phyloP scores from a whole-genome alignment of 768 basidiomycete species.

The Kwoniella europaea region DNA sequence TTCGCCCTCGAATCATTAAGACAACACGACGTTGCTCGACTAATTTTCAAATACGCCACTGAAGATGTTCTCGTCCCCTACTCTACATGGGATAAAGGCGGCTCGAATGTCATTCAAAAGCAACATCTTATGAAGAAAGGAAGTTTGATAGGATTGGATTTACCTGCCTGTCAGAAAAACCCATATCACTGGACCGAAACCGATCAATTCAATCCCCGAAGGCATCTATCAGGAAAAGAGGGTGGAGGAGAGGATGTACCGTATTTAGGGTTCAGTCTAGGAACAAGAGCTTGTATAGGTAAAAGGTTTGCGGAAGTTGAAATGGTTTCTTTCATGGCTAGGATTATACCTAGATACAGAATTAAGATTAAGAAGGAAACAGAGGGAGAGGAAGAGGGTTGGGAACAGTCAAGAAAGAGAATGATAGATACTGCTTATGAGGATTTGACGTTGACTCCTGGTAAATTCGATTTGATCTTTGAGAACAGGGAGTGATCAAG shows the following conservation, averaged over 20 bases:
- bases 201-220: slow-evolving; percentile 3
- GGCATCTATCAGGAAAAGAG: slow-evolving; percentile 1
- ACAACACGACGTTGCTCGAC: slow-evolving; percentile 33
- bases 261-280: slow-evolving; percentile 29
- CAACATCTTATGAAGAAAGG: slow-evolving; percentile 28
- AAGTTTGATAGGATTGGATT: slow-evolving; percentile 34
- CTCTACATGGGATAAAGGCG: slow-evolving; percentile 32
- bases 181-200: slow-evolving; percentile 27
- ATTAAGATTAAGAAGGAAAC: slow-evolving; percentile 2
- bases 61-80: slow-evolving; percentile 36
- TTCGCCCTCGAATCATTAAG: slow-evolving; percentile 30
- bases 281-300: slow-evolving; percentile 36
- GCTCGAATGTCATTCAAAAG: slow-evolving; percentile 19
- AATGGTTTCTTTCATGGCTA: slow-evolving; percentile 28
- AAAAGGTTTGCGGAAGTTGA: slow-evolving; percentile 44
- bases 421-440: slow-evolving; percentile 32
- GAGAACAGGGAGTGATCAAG: slow-evolving; percentile 13
- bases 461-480: slow-evolving; percentile 32
- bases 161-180: slow-evolving; percentile 30
- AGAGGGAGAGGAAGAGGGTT: slow-evolving; percentile 34
- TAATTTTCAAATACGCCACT: slow-evolving; percentile 27
- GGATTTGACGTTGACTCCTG: slow-evolving; percentile 41
- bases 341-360: slow-evolving; percentile 23
- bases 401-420: slow-evolving; percentile 32
- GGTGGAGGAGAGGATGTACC: background rate